These are phyloP conservation scores for Panellus pusillus DNA, from an alignment of 768 basidiomycete genomes.

Conservation along the genomic window DNA sequence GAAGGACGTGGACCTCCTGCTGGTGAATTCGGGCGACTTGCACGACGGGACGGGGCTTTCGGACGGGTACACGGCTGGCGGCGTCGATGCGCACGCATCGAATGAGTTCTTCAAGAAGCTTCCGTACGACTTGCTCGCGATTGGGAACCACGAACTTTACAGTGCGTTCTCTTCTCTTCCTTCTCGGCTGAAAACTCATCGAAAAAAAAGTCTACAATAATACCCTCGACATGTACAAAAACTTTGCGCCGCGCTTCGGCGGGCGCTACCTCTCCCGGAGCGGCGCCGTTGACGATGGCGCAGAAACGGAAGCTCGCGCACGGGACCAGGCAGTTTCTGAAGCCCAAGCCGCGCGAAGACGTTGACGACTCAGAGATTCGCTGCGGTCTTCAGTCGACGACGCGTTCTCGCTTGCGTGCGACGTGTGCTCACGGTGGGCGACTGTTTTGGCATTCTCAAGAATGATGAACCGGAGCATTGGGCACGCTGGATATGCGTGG, in stretches of 20 bases:
- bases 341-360: slow-evolving; percentile 6
- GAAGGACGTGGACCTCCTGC: slow-evolving; percentile 77
- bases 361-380: slow-evolving; percentile 46
- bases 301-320: slow-evolving; percentile 5
- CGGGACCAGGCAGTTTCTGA: neutral
- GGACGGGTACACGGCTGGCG: slow-evolving; percentile 71
- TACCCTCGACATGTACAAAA: slow-evolving; percentile 7
- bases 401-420: slow-evolving; percentile 85
- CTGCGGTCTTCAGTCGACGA: slow-evolving; percentile 74
- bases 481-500: slow-evolving; percentile 66
- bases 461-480: slow-evolving; percentile 72
- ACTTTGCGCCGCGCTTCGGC: slow-evolving; percentile 16
- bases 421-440: slow-evolving; percentile 75
- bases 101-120: slow-evolving; percentile 40
- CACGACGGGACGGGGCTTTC: slow-evolving; percentile 80
- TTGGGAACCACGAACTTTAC: slow-evolving; percentile 67
- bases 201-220: too few species aligned
- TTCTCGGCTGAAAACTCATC: neutral
- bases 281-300: slow-evolving; percentile 37
- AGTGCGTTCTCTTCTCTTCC: neutral
- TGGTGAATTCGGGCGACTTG: slow-evolving; percentile 81
- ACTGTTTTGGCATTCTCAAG: slow-evolving; percentile 67
- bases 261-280: slow-evolving; percentile 64
- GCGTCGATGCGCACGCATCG: slow-evolving; percentile 62
- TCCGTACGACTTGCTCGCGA: slow-evolving; percentile 80